Evolutionary conservation across 106 monocot species (phyloP).

Genomic region (Phalaenopsis equestris): DNA sequence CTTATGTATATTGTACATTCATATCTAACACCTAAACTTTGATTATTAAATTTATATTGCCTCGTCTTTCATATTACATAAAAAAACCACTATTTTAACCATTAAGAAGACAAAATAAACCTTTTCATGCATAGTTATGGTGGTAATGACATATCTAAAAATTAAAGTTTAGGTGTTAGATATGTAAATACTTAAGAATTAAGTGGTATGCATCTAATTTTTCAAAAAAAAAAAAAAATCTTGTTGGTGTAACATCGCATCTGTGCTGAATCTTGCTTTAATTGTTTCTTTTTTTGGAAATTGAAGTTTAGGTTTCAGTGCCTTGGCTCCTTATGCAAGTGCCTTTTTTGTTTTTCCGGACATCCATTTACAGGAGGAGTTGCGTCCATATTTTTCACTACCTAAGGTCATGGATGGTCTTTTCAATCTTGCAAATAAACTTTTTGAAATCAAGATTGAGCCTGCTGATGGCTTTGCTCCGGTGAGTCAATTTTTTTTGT

Average conservation of each 20-base stretch:
- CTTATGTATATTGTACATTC: no score
- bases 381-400: conserved; percentile 92
- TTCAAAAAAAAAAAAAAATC: no score
- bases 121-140: no score
- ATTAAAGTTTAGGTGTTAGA: no score
- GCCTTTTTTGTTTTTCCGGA: background rate
- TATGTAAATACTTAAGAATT: no score
- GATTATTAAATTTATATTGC: no score
- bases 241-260: background rate
- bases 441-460: conserved; percentile 83
- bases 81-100: no score
- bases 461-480: conserved; percentile 87
- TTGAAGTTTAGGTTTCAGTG: background rate
- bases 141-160: no score
- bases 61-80: no score
- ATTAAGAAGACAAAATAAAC: no score
- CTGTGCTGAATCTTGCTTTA: background rate
- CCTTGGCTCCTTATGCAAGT: background rate
- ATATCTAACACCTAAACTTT: no score
- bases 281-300: background rate
- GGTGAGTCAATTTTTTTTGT: conserved; percentile 22
- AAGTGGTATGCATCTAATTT: no score
- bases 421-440: conserved; percentile 78
- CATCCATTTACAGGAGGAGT: conserved; percentile 60
- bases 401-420: conserved; percentile 97